These are phyloP conservation scores for Eudorina sp. DNA, from an alignment of 139 green algal species.

Conservation along the genomic window DNA sequence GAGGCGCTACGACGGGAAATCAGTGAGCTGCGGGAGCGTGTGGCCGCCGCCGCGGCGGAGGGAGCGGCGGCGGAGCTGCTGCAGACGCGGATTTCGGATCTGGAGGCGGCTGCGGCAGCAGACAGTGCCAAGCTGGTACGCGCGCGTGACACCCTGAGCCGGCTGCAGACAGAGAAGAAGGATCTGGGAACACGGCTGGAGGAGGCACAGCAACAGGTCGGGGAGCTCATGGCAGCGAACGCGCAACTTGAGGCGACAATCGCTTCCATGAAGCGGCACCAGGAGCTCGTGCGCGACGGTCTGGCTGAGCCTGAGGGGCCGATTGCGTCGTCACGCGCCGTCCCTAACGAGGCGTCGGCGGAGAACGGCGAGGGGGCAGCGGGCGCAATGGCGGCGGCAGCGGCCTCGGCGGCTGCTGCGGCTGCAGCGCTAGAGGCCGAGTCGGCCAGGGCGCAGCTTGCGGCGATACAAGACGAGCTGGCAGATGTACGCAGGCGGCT, in stretches of 20 bases:
- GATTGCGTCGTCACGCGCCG: neutral
- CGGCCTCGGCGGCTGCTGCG: neutral
- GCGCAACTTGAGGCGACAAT: conserved; percentile 7
- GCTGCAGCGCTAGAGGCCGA: neutral
- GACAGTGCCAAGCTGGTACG: conserved; percentile 15
- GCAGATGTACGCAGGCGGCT: neutral
- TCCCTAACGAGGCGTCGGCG: neutral
- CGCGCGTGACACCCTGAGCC: conserved; percentile 12
- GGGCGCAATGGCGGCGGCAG: neutral
- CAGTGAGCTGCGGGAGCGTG: neutral
- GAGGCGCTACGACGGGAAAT: neutral
- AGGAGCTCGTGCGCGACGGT: conserved; percentile 1
- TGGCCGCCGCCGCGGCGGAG: neutral
- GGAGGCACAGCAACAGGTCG: conserved; percentile 6
- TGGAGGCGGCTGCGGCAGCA: conserved; percentile 22
- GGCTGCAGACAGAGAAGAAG: conserved; percentile 29
- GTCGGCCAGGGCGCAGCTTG: neutral
- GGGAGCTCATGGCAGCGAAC: neutral
- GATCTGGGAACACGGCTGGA: neutral
- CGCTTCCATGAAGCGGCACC: conserved; percentile 1
- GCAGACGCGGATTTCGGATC: neutral
- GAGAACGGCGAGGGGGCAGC: neutral
- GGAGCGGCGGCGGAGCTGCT: neutral
- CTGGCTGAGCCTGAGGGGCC: neutral
- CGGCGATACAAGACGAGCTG: neutral